Conservation (phyloP, 306 rosid species). For the Cucurbita pepo region DNA sequence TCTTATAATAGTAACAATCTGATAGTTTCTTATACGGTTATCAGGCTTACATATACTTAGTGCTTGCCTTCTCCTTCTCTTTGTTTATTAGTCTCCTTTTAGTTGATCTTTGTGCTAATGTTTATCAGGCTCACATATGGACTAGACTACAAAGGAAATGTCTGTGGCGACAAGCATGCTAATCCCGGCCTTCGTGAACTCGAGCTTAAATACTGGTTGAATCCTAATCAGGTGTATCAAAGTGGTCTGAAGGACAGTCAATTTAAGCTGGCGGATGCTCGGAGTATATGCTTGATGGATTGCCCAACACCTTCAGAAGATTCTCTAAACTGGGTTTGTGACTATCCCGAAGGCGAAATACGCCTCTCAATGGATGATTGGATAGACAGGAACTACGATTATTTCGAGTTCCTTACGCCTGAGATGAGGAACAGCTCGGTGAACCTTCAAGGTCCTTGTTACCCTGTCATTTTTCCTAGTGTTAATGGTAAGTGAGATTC, state of each 20-base stretch:
- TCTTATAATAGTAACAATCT: neutral
- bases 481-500: conserved; percentile 50
- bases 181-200: conserved; percentile 57
- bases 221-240: conserved; percentile 88
- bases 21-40: neutral
- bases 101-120: conserved; percentile 1
- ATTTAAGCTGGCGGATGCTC: conserved; percentile 55
- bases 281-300: conserved; percentile 64
- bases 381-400: conserved; percentile 62
- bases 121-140: conserved; percentile 79
- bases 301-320: conserved; percentile 83
- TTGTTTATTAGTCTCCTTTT: neutral
- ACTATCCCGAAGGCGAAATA: conserved; percentile 89
- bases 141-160: conserved; percentile 88
- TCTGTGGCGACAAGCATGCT: conserved; percentile 79
- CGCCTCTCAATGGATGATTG: conserved; percentile 51
- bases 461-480: conserved; percentile 95
- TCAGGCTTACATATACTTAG: neutral
- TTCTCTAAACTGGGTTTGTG: conserved; percentile 78
- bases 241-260: conserved; percentile 68
- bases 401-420: conserved; percentile 78
- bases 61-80: neutral
- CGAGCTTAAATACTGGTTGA: conserved; percentile 75
- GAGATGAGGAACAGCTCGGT: conserved; percentile 89
- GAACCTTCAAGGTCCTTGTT: conserved; percentile 96